phyloP scores from a whole-genome alignment of 805 yeast species.

The Yarrowia sp. region DNA sequence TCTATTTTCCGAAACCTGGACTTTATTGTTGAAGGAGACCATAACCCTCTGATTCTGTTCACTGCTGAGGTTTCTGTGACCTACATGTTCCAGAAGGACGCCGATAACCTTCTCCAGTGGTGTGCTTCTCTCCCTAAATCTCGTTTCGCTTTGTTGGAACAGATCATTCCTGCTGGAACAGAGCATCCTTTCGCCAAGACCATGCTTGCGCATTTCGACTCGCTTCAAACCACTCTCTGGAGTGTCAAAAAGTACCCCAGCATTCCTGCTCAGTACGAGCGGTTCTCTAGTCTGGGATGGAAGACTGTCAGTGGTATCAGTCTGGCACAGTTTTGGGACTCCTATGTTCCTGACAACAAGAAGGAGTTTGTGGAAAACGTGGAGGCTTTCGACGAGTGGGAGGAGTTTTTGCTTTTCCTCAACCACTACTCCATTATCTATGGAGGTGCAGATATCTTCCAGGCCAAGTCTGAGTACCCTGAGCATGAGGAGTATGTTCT shows the following conservation, averaged over 20 bases:
- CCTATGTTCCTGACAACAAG: slow-evolving; percentile 42
- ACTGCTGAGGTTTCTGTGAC: slow-evolving; percentile 83
- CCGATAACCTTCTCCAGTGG: slow-evolving; percentile 57
- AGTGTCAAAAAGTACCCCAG: slow-evolving; percentile 61
- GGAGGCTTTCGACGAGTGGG: slow-evolving; percentile 81
- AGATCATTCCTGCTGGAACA: slow-evolving; percentile 62
- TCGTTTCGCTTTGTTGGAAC: slow-evolving; percentile 69
- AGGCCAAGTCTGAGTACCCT: not conserved
- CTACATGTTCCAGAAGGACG: slow-evolving; percentile 66
- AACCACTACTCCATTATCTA: slow-evolving; percentile 72
- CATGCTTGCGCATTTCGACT: slow-evolving; percentile 69
- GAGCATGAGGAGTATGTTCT: slow-evolving; percentile 3
- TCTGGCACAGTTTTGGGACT: slow-evolving; percentile 59
- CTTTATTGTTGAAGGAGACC: slow-evolving; percentile 7
- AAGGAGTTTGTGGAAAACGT: slow-evolving; percentile 47
- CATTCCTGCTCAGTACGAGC: slow-evolving; percentile 46
- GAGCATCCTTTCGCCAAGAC: slow-evolving; percentile 67
- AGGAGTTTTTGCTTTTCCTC: slow-evolving; percentile 70
- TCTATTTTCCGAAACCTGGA: slow-evolving; percentile 11
- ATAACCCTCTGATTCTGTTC: slow-evolving; percentile 45
- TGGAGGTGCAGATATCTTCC: slow-evolving; percentile 48
- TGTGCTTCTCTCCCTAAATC: slow-evolving; percentile 49
- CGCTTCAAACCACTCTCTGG: slow-evolving; percentile 64
- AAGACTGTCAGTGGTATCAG: slow-evolving; percentile 42
- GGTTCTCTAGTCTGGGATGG: slow-evolving; percentile 54